These are phyloP conservation scores for Amanita jacksonii DNA, from an alignment of 768 basidiomycete genomes.

Conservation along the genomic window DNA sequence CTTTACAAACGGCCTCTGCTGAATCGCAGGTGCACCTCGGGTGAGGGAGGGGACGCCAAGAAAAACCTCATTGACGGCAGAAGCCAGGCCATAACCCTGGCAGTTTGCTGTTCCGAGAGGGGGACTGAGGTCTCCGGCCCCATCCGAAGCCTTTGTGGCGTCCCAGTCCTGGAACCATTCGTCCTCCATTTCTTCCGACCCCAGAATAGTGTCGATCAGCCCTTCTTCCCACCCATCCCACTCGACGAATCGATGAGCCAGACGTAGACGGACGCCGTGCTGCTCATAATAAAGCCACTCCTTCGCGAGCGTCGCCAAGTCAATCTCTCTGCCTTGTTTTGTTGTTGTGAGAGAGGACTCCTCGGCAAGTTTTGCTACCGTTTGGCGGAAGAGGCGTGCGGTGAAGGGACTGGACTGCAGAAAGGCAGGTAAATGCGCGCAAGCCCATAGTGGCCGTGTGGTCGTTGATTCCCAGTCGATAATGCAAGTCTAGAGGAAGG, in stretches of 20 bases:
- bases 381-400: conserved; percentile 57
- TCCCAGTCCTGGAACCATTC: conserved; percentile 51
- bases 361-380: conserved; percentile 40
- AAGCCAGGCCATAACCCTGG: conserved; percentile 2
- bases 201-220: conserved; percentile 64
- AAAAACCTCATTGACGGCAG: conserved; percentile 1
- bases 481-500: conserved; percentile 54
- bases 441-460: conserved; percentile 77
- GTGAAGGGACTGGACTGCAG: conserved; percentile 72
- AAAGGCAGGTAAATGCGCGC: conserved; percentile 74
- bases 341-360: conserved; percentile 13
- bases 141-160: conserved; percentile 10
- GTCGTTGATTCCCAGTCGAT: conserved; percentile 93
- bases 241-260: conserved; percentile 74
- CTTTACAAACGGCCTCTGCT: conserved; percentile 45
- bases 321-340: conserved; percentile 11
- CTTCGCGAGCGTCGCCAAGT: conserved; percentile 35
- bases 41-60: neutral
- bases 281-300: conserved; percentile 75
- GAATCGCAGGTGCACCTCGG: too few relatives aligned
- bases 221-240: conserved; percentile 94
- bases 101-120: conserved; percentile 4
- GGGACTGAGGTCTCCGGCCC: neutral
- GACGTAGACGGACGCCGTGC: conserved; percentile 53
- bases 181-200: conserved; percentile 58